Evolutionary conservation across 75 land plant genomes (phyloP).

Genomic region (Sequoiadendron giganteum): DNA sequence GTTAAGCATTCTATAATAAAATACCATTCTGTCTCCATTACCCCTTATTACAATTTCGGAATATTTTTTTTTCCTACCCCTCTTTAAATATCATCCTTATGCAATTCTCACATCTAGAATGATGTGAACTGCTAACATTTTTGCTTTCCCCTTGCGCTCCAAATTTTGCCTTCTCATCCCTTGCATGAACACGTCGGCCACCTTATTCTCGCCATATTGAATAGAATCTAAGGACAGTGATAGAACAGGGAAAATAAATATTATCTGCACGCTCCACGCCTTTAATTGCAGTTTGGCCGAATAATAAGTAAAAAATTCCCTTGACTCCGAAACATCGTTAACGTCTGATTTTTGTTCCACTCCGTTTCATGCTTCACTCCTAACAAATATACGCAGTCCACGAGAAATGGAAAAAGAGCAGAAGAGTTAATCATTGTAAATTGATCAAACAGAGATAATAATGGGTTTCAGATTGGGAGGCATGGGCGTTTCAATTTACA

Average conservation of each 20-base stretch:
- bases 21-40: too few species aligned
- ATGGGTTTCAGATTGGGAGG: constrained; percentile 12
- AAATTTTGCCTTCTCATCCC: neutral
- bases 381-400: neutral
- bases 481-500: neutral
- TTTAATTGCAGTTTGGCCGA: neutral
- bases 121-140: too few species aligned
- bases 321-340: neutral
- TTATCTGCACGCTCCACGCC: neutral
- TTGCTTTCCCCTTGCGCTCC: neutral
- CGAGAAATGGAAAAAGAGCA: neutral
- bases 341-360: neutral
- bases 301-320: neutral
- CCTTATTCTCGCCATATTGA: too few species aligned
- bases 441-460: neutral
- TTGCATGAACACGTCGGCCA: too few species aligned
- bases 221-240: neutral
- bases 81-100: too few species aligned
- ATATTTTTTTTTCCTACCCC: too few species aligned
- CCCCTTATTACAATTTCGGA: too few species aligned
- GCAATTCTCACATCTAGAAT: too few species aligned
- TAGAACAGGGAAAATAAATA: neutral
- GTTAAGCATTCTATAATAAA: too few species aligned
- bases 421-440: neutral
- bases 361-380: neutral